Percentiles rank a stretch among this genome's conserved stretches.
Conservation (phyloP, 805 yeast species). For the Cyberlindnera suaveolens region DNA sequence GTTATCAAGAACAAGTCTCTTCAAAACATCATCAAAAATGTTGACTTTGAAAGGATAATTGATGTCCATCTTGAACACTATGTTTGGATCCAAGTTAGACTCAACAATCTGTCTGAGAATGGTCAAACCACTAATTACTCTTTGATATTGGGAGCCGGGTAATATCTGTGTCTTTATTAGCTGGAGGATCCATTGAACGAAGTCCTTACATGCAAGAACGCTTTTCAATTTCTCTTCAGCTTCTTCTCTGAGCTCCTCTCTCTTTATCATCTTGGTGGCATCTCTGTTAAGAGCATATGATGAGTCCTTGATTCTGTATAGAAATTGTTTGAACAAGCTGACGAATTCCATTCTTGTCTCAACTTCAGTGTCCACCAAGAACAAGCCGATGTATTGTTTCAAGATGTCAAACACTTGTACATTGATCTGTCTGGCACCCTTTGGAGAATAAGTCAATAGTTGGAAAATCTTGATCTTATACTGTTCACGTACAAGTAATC, state of each 20-base stretch:
- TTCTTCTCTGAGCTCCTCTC: slow-evolving; percentile 31
- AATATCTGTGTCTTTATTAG: slow-evolving; percentile 34
- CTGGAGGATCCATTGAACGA: slow-evolving; percentile 34
- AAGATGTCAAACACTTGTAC: slow-evolving; percentile 38
- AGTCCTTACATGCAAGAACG: slow-evolving; percentile 31
- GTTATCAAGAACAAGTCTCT: slow-evolving; percentile 51
- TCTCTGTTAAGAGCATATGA: slow-evolving; percentile 53
- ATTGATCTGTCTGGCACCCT: slow-evolving; percentile 53
- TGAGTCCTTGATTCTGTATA: slow-evolving; percentile 64
- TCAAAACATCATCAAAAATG: slow-evolving; percentile 33
- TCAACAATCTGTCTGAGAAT: slow-evolving; percentile 40
- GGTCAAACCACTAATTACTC: slow-evolving; percentile 42
- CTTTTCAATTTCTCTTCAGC: slow-evolving; percentile 25
- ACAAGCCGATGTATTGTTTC: slow-evolving; percentile 36
- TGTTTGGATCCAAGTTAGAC: slow-evolving; percentile 50
- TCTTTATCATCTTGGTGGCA: slow-evolving; percentile 32
- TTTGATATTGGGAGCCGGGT: slow-evolving; percentile 55
- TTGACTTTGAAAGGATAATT: slow-evolving; percentile 42
- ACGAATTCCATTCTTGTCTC: slow-evolving; percentile 63
- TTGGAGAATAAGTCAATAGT: slow-evolving; percentile 53
- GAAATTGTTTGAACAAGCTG: slow-evolving; percentile 55
- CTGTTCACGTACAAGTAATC: slow-evolving; percentile 40
- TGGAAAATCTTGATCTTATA: slow-evolving; percentile 52
- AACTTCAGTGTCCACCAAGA: slow-evolving; percentile 59
- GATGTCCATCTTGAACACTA: slow-evolving; percentile 37